These are phyloP conservation scores for Malus fusca DNA, from an alignment of 306 rosid species.

Conservation along the genomic window DNA sequence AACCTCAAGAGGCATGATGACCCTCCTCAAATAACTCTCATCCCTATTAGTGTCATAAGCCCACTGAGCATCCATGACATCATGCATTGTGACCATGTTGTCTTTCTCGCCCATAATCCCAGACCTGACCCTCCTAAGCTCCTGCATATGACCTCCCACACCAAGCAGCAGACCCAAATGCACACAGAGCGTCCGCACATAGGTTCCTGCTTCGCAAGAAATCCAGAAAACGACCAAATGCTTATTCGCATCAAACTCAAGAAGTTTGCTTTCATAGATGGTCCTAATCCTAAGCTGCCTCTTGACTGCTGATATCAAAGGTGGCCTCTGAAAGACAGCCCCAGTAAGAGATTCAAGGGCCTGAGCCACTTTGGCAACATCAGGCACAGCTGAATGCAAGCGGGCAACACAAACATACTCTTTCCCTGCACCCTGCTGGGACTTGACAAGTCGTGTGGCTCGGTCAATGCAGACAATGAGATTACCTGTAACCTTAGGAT, in stretches of 20 bases:
- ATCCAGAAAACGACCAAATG: constrained; percentile 75
- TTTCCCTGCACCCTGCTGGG: constrained; percentile 82
- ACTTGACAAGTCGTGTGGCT: constrained; percentile 72
- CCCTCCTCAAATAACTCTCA: constrained; percentile 74
- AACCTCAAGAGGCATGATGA: constrained; percentile 69
- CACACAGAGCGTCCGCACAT: constrained; percentile 77
- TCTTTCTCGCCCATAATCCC: constrained; percentile 84
- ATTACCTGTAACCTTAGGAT: constrained; percentile 80
- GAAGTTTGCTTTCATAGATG: constrained; percentile 82
- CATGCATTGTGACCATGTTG: constrained; percentile 86
- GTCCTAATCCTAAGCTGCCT: constrained; percentile 85
- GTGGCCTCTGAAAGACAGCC: constrained; percentile 81
- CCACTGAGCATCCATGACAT: constrained; percentile 89
- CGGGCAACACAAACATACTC: constrained; percentile 80
- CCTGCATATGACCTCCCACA: constrained; percentile 85
- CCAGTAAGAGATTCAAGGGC: constrained; percentile 80
- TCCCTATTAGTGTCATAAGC: constrained; percentile 55
- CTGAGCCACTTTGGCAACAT: constrained; percentile 58
- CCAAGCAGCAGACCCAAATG: constrained; percentile 84
- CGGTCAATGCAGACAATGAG: constrained; percentile 76
- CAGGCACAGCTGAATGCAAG: constrained; percentile 61
- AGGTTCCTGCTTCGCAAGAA: constrained; percentile 78
- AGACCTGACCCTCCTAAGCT: constrained; percentile 74
- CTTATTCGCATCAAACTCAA: constrained; percentile 59
- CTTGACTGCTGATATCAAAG: constrained; percentile 74